Conservation (phyloP, 345 rosid genomes). For the Brassica carinata region DNA sequence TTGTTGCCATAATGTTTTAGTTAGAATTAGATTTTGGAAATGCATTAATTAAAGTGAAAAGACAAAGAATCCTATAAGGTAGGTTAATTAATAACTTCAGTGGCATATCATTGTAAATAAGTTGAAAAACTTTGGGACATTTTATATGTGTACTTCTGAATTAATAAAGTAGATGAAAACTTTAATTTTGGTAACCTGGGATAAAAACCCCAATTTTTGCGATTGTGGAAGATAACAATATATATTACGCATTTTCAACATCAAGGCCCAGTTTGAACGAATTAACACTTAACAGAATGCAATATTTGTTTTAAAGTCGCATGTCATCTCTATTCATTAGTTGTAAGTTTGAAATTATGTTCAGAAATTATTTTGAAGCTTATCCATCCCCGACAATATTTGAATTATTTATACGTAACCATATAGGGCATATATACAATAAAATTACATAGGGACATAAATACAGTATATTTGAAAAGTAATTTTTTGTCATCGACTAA, state of each 20-base stretch:
- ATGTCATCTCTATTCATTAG: constrained; percentile 19
- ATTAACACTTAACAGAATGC: background rate
- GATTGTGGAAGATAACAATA: constrained; percentile 6
- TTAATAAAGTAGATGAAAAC: too few relatives aligned
- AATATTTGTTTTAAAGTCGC: constrained; percentile 19
- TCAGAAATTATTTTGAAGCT: background rate
- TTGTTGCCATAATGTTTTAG: too few relatives aligned
- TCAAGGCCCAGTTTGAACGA: background rate
- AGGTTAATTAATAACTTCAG: too few relatives aligned
- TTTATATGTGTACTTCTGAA: too few relatives aligned
- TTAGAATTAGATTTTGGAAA: too few relatives aligned
- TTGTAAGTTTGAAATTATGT: constrained; percentile 22
- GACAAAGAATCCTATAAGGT: too few relatives aligned
- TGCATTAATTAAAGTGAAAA: too few relatives aligned
- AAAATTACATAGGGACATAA: background rate
- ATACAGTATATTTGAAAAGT: too few relatives aligned
- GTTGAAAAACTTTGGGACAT: too few relatives aligned
- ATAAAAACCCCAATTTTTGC: background rate
- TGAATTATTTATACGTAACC: background rate
- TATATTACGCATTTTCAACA: constrained; percentile 6
- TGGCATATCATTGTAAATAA: too few relatives aligned
- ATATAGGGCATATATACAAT: background rate
- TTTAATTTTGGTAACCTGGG: background rate
- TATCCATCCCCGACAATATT: background rate
- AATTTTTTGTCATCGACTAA: too few relatives aligned